A percentile compares a stretch with the other conserved stretches of the same genome.
Conservation (phyloP, 2,329 filamentous ascomycete genomes). For the Diplodia sapinea region DNA sequence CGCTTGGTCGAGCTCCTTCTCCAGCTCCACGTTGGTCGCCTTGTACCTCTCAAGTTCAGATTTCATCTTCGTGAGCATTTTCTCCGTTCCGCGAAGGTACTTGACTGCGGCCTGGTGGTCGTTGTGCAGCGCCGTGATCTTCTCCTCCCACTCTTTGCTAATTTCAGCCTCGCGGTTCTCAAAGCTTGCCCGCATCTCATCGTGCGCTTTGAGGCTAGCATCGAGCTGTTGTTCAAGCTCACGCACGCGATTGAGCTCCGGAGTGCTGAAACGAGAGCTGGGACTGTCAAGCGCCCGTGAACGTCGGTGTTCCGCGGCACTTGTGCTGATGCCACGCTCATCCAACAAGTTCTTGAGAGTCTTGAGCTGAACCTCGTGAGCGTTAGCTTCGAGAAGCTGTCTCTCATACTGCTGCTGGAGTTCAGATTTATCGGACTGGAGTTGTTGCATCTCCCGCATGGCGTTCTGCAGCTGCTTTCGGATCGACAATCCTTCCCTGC, state of each 20-base stretch:
- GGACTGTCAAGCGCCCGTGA: slow-evolving; percentile 76
- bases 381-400: slow-evolving; percentile 92
- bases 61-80: slow-evolving; percentile 99
- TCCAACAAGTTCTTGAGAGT: slow-evolving; percentile 90
- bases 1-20: slow-evolving; percentile 74
- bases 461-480: slow-evolving; percentile 86
- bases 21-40: slow-evolving; percentile 79
- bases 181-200: slow-evolving; percentile 80
- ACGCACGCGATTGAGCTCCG: slow-evolving; percentile 77
- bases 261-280: slow-evolving; percentile 73
- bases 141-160: slow-evolving; percentile 89
- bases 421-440: slow-evolving; percentile 80
- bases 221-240: slow-evolving; percentile 90
- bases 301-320: slow-evolving; percentile 72
- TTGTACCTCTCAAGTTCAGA: slow-evolving; percentile 95
- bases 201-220: slow-evolving; percentile 75
- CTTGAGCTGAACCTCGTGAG: slow-evolving; percentile 87
- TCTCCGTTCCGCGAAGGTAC: slow-evolving; percentile 97
- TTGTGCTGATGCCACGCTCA: slow-evolving; percentile 76
- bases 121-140: slow-evolving; percentile 90
- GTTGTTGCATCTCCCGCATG: slow-evolving; percentile 80
- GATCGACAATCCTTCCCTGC: slow-evolving; percentile 87
- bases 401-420: slow-evolving; percentile 81
- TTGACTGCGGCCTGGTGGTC: slow-evolving; percentile 98
- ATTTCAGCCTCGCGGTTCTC: slow-evolving; percentile 83